These are phyloP conservation scores for Leccinum rimulosum DNA, from an alignment of 768 basidiomycete genomes.

Conservation along the genomic window DNA sequence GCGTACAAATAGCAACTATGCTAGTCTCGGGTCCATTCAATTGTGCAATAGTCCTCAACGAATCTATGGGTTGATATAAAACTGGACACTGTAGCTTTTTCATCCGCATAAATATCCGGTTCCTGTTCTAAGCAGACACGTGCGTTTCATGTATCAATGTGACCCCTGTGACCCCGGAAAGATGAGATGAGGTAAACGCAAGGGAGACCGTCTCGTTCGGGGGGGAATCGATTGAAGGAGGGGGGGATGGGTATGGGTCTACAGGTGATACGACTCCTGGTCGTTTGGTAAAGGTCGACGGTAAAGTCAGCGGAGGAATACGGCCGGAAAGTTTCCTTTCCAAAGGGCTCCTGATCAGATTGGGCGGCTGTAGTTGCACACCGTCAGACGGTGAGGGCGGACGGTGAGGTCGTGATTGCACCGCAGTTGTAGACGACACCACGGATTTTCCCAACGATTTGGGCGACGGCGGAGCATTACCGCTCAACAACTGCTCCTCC, in stretches of 20 bases:
- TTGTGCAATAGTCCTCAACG: not conserved
- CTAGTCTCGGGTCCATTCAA: not conserved
- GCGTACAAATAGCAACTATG: not conserved
- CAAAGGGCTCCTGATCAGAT: slow-evolving; percentile 7
- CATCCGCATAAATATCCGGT: slow-evolving; percentile 25
- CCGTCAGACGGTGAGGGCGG: slow-evolving; percentile 4
- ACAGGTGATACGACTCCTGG: slow-evolving; percentile 26
- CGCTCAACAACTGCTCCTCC: slow-evolving; percentile 52
- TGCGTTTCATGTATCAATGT: slow-evolving; percentile 15
- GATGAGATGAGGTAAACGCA: slow-evolving; percentile 7
- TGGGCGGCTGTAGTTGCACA: slow-evolving; percentile 1
- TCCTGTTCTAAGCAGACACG: slow-evolving; percentile 16
- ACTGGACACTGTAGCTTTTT: slow-evolving; percentile 3
- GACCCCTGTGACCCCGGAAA: not conserved
- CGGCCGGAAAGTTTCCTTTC: slow-evolving; percentile 17
- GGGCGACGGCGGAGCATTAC: slow-evolving; percentile 32
- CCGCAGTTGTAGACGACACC: slow-evolving; percentile 26
- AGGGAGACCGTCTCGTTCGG: slow-evolving; percentile 14
- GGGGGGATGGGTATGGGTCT: slow-evolving; percentile 52
- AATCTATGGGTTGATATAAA: slow-evolving; percentile 1
- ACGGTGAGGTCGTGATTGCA: slow-evolving; percentile 19
- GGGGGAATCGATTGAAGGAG: slow-evolving; percentile 33
- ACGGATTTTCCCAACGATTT: not conserved
- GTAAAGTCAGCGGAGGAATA: slow-evolving; percentile 18
- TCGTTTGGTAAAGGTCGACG: slow-evolving; percentile 25